phyloP scores from a whole-genome alignment of 2,329 filamentous ascomycete genomes.

The Phaeosphaeriaceae sp. region DNA sequence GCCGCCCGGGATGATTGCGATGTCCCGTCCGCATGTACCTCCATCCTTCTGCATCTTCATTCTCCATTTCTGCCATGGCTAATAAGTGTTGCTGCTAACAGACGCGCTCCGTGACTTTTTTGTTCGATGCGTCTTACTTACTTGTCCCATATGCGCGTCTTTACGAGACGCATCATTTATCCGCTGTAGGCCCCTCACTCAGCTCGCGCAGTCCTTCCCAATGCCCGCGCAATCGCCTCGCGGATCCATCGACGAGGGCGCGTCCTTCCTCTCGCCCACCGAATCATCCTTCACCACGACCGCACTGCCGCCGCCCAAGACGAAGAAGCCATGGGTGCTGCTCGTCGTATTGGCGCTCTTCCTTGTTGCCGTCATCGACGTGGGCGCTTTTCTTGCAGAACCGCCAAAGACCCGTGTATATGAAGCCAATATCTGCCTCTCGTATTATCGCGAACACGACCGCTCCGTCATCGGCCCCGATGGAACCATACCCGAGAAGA shows the following conservation, averaged over 20 bases:
- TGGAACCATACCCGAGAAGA: slow-evolving; percentile 55
- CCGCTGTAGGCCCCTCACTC: slow-evolving; percentile 3
- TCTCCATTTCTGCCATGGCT: not conserved
- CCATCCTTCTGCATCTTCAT: not conserved
- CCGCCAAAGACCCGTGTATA: slow-evolving; percentile 58
- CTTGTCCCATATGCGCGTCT: not conserved
- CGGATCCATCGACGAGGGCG: slow-evolving; percentile 27
- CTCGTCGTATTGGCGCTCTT: slow-evolving; percentile 47
- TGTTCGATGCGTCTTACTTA: slow-evolving; percentile 4
- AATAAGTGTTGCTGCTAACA: slow-evolving; percentile 1
- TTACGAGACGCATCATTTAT: not conserved
- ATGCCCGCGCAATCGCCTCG: slow-evolving; percentile 21
- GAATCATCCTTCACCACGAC: slow-evolving; percentile 6
- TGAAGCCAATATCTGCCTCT: slow-evolving; percentile 58
- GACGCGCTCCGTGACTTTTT: not conserved
- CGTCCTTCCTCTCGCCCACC: slow-evolving; percentile 22
- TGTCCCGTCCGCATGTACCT: not conserved
- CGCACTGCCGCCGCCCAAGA: slow-evolving; percentile 4
- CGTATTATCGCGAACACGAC: slow-evolving; percentile 54
- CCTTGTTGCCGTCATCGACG: slow-evolving; percentile 55
- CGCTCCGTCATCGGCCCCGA: slow-evolving; percentile 52
- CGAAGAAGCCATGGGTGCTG: slow-evolving; percentile 42
- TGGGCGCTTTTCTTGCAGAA: slow-evolving; percentile 54
- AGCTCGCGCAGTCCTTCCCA: not conserved
- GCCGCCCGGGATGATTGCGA: not conserved